Evolutionary conservation across 1,284 basidiomycete species (phyloP), one percentile per base, ranked within the genome.

Genomic region (Puccinia polysora): DNA sequence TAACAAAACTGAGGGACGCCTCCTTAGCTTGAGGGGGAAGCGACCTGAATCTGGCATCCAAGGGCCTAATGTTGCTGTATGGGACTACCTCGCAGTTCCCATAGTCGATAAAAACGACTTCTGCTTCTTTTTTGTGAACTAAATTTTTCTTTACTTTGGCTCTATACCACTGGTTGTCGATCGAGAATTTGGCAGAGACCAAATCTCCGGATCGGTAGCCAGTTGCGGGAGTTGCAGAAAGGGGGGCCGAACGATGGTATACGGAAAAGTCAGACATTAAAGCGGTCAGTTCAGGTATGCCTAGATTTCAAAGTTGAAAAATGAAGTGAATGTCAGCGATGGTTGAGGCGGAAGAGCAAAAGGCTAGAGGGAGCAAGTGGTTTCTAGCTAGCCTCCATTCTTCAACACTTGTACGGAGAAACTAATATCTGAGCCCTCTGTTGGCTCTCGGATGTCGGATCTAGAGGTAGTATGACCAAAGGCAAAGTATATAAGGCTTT

Each of bases 381-480:
- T 43, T 12, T 34, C 25, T 28, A 28, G 76, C 82, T 69, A 74
- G 89, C 90, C 91, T 81, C 91, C 88, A 3, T 89, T 89, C 79
- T 90, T 89, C 30, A 96, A 84, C 55, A 96, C 84, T 80, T 98
- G 95, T 15, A 97, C 87, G 14, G 91, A 95, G 83, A 98, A 97
- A 28, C 81, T 83, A 79, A 97, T 89, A n/a, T 83, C 83, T 45
- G 85, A 86, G 65, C 87, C 87, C 74, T 84, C 83, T 5, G 86
- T 85, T 3, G 73, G 75, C 8, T 80, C 79, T 65, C 90, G 87
- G 53, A 96, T 86, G 78, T 97, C 91, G 67, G 91, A 93, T 76
- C 97, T 85, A 97, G 78, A 96, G 79, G 86, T 47, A 88, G 79
- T 78, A 88, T 0, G 78, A 76, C 18, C 75, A 75, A 5, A 74